Evolutionary conservation across 306 rosid genomes (phyloP).

Genomic region (Cicer bijugum): DNA sequence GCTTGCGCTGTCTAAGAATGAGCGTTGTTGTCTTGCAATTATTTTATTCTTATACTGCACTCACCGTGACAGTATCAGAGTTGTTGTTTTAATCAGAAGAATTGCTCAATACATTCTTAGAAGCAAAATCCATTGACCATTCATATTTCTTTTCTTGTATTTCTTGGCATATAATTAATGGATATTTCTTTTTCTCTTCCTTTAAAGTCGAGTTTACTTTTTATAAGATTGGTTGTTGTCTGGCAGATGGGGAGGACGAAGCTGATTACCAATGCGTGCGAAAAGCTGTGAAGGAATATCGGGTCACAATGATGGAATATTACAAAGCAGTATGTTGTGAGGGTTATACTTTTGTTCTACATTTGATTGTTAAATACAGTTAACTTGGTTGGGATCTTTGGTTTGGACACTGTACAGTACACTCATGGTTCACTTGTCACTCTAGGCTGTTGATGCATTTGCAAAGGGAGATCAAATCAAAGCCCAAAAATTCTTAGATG

Average conservation of each 20-base stretch:
- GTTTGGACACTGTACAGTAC: slow-evolving; percentile 44
- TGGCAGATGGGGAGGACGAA: slow-evolving; percentile 69
- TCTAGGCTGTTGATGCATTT: slow-evolving; percentile 81
- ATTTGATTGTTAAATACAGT: slow-evolving; percentile 33
- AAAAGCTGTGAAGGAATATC: slow-evolving; percentile 74
- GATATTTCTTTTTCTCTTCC: slow-evolving; percentile 18
- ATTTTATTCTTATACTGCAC: slow-evolving; percentile 34
- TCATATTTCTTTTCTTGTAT: slow-evolving; percentile 4
- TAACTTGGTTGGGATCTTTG: slow-evolving; percentile 24
- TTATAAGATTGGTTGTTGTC: slow-evolving; percentile 19
- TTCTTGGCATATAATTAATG: slow-evolving; percentile 22
- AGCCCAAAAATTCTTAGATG: slow-evolving; percentile 63
- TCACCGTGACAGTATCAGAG: slow-evolving; percentile 19
- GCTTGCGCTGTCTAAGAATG: background rate
- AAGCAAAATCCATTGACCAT: slow-evolving; percentile 27
- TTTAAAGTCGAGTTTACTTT: slow-evolving; percentile 24
- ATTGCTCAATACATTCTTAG: slow-evolving; percentile 19
- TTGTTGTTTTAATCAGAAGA: slow-evolving; percentile 23
- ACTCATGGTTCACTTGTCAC: slow-evolving; percentile 43
- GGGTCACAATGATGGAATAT: slow-evolving; percentile 69
- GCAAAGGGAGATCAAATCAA: slow-evolving; percentile 57
- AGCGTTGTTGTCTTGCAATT: background rate
- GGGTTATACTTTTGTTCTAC: slow-evolving; percentile 35
- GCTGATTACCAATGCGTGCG: slow-evolving; percentile 66
- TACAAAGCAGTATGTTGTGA: slow-evolving; percentile 68